Evolutionary conservation across 768 basidiomycete species (phyloP).

Genomic region (Chalciporus chontae): DNA sequence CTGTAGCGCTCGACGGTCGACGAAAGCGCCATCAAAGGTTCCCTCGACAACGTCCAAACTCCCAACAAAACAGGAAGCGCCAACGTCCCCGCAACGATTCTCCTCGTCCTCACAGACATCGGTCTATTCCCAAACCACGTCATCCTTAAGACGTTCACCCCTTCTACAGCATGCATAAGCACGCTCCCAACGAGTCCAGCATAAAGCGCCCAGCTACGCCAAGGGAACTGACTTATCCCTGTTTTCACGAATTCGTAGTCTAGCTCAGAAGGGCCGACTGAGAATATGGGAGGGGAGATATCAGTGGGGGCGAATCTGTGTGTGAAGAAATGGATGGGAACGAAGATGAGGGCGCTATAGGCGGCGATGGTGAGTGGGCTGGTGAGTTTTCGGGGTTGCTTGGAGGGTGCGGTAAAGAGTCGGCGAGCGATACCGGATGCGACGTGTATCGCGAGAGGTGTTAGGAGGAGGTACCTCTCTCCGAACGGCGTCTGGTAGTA

Average conservation of each 20-base stretch:
- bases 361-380: conserved; percentile 57
- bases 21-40: conserved; percentile 55
- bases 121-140: conserved; percentile 33
- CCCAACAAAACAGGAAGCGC: conserved; percentile 56
- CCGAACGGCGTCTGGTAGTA: conserved; percentile 76
- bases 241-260: conserved; percentile 83
- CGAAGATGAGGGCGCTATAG: conserved; percentile 53
- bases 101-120: conserved; percentile 20
- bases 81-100: conserved; percentile 32
- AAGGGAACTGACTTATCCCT: conserved; percentile 60
- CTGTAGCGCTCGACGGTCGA: conserved; percentile 49
- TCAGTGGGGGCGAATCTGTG: conserved; percentile 58
- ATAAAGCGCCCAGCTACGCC: conserved; percentile 61
- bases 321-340: conserved; percentile 66
- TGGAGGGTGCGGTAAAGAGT: conserved; percentile 39
- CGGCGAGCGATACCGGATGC: conserved; percentile 59
- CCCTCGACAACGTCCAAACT: conserved; percentile 47
- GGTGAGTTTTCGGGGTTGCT: conserved; percentile 33
- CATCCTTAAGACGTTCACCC: conserved; percentile 49
- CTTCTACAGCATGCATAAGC: conserved; percentile 62
- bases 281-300: conserved; percentile 34
- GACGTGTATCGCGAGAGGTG: conserved; percentile 65
- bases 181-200: conserved; percentile 54
- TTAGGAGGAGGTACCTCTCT: conserved; percentile 65
- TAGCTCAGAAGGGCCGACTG: conserved; percentile 70